Conservation (phyloP, 2,329 filamentous ascomycete genomes). For the Raffaelea deltoideospora region DNA sequence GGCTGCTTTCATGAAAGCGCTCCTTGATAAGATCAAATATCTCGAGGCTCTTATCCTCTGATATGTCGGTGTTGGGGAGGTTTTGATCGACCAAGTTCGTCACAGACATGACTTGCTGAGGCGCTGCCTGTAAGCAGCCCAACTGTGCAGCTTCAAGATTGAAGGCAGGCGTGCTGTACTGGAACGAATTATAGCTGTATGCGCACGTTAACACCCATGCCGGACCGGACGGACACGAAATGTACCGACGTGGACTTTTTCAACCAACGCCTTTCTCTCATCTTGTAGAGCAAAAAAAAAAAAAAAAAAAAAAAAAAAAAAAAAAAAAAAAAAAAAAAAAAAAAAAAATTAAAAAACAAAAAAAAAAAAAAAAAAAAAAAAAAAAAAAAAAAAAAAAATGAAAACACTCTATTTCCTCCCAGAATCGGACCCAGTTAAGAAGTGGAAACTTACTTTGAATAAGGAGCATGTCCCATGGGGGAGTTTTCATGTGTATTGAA, state of each 20-base stretch:
- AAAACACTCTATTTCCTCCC: too few species aligned
- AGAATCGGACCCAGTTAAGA: too few species aligned
- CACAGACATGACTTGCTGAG: constrained; percentile 77
- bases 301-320: too few species aligned
- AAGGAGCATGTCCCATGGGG: constrained; percentile 36
- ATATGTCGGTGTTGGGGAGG: constrained; percentile 64
- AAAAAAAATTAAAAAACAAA: too few species aligned
- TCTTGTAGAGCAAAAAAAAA: too few species aligned
- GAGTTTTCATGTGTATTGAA: constrained; percentile 51
- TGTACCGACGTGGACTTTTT: too few species aligned
- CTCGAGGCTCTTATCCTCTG: constrained; percentile 74
- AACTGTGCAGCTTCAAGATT: constrained; percentile 29
- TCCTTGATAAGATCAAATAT: constrained; percentile 68
- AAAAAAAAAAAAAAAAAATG: too few species aligned
- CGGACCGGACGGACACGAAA: not conserved
- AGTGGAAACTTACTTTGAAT: constrained; percentile 28
- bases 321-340: not conserved
- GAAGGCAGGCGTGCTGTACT: constrained; percentile 34
- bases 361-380: not conserved
- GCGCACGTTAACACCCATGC: not conserved
- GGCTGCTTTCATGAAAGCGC: constrained; percentile 67
- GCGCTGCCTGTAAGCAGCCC: constrained; percentile 41
- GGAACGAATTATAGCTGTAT: constrained; percentile 36
- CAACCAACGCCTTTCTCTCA: too few species aligned
- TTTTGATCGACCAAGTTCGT: constrained; percentile 71